Percentiles rank a stretch among this genome's conserved stretches.
Conservation (phyloP, 768 basidiomycete genomes). For the Tylopilus vinaceipallidus region DNA sequence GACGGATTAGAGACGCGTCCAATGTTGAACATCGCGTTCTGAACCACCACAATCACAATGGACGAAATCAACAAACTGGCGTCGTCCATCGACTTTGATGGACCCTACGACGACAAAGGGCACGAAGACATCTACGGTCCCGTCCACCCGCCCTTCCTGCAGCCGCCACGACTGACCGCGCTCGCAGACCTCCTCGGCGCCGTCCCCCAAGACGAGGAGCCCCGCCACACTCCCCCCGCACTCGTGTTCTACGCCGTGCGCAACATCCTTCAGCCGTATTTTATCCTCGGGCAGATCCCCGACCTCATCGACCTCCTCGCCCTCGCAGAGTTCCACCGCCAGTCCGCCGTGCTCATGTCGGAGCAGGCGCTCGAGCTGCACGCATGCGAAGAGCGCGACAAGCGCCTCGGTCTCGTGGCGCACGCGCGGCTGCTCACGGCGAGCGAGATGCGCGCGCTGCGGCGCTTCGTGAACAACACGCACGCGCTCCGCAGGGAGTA, state of each 20-base stretch:
- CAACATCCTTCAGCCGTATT: constrained; percentile 29
- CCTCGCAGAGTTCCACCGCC: constrained; percentile 23
- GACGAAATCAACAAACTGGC: constrained; percentile 11
- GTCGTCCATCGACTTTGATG: constrained; percentile 18
- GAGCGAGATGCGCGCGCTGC: constrained; percentile 14
- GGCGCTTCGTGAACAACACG: constrained; percentile 11
- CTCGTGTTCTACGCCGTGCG: constrained; percentile 28
- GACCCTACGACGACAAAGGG: constrained; percentile 6
- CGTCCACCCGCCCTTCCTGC: neutral
- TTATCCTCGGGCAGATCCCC: constrained; percentile 31
- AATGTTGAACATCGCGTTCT: too few species aligned
- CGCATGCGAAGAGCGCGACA: constrained; percentile 17
- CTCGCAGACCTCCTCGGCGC: neutral
- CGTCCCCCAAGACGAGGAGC: constrained; percentile 11
- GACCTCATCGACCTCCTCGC: constrained; percentile 28
- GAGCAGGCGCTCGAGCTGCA: constrained; percentile 28
- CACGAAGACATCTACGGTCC: constrained; percentile 20
- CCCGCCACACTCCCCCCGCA: constrained; percentile 6
- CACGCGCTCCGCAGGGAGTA: constrained; percentile 22
- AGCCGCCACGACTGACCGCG: neutral
- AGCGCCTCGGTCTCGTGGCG: neutral
- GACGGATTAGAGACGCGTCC: too few species aligned
- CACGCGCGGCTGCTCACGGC: constrained; percentile 19
- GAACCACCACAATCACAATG: neutral
- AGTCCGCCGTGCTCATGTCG: constrained; percentile 12